Percentiles rank a stretch among this genome's conserved stretches.
Conservation (phyloP, 1,284 basidiomycete species). For the Austropuccinia psidii region DNA sequence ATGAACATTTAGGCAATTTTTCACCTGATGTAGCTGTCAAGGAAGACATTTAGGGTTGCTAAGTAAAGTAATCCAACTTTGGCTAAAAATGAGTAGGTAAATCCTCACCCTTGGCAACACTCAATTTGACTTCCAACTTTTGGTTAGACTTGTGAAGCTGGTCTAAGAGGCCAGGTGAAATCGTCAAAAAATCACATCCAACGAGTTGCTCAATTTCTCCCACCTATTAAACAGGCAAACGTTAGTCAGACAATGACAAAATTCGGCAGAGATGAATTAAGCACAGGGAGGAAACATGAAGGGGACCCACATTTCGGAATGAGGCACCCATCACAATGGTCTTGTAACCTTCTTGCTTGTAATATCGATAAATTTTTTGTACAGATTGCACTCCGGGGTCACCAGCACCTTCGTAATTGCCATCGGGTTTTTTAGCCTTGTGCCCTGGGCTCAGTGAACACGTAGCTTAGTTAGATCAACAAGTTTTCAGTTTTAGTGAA, state of each 20-base stretch:
- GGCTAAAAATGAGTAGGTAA: neutral
- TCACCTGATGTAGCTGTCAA: slow-evolving; percentile 48
- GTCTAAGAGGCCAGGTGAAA: slow-evolving; percentile 81
- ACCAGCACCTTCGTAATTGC: slow-evolving; percentile 72
- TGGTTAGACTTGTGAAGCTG: slow-evolving; percentile 72
- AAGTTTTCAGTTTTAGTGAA: neutral
- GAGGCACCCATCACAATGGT: slow-evolving; percentile 99
- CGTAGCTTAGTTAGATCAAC: neutral
- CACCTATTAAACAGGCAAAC: slow-evolving; percentile 4
- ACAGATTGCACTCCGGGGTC: slow-evolving; percentile 98
- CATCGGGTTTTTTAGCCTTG: slow-evolving; percentile 74
- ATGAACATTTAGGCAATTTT: slow-evolving; percentile 70
- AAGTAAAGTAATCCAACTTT: neutral
- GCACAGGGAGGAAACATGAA: neutral
- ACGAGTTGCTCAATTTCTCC: slow-evolving; percentile 92
- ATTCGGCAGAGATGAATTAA: neutral
- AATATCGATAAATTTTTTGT: slow-evolving; percentile 93
- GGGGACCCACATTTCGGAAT: slow-evolving; percentile 71
- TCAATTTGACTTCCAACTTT: slow-evolving; percentile 75
- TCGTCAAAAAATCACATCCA: slow-evolving; percentile 94
- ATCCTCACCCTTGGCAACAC: slow-evolving; percentile 59
- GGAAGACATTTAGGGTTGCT: neutral
- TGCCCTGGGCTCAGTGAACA: slow-evolving; percentile 80
- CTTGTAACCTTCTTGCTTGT: slow-evolving; percentile 97
- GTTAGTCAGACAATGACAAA: neutral